Conservation (phyloP, 2,329 filamentous ascomycete species). For the Claviceps sp. region DNA sequence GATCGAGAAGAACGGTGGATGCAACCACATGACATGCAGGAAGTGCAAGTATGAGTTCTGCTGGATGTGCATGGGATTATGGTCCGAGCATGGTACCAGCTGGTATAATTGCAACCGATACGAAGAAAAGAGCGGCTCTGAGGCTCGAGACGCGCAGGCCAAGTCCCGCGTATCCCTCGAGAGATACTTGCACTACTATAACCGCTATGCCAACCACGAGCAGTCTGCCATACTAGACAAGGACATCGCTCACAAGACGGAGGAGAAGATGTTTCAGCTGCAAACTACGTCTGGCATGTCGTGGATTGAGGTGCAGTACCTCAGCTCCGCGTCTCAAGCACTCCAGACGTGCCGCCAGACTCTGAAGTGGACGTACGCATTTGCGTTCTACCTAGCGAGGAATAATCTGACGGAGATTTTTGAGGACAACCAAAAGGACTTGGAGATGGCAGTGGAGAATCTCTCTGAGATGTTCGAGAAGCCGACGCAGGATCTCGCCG, state of each 20-base stretch:
- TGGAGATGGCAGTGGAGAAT: slow-evolving; percentile 93
- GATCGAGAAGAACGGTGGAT: slow-evolving; percentile 97
- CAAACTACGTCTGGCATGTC: slow-evolving; percentile 92
- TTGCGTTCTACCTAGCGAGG: slow-evolving; percentile 90
- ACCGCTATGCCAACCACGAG: slow-evolving; percentile 96
- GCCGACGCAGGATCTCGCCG: slow-evolving; percentile 71
- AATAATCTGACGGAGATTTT: slow-evolving; percentile 97
- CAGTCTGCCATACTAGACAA: slow-evolving; percentile 94
- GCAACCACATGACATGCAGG: slow-evolving; percentile 95
- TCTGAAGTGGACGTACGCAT: slow-evolving; percentile 97
- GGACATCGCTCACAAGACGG: slow-evolving; percentile 89
- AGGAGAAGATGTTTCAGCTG: slow-evolving; percentile 97
- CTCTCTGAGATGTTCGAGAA: slow-evolving; percentile 99
- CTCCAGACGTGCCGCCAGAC: slow-evolving; percentile 96
- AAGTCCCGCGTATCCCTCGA: slow-evolving; percentile 82
- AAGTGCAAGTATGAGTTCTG: slow-evolving; percentile 97
- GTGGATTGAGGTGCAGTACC: slow-evolving; percentile 98
- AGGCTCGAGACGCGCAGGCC: slow-evolving; percentile 84
- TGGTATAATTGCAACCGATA: slow-evolving; percentile 99
- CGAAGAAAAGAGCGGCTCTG: slow-evolving; percentile 86
- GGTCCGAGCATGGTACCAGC: slow-evolving; percentile 96
- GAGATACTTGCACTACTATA: slow-evolving; percentile 98
- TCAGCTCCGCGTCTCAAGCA: slow-evolving; percentile 84
- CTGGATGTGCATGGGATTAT: slow-evolving; percentile 99
- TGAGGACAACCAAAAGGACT: slow-evolving; percentile 95